Evolutionary conservation across 129 eudicot genomes (phyloP).

Genomic region (Centella asiatica): DNA sequence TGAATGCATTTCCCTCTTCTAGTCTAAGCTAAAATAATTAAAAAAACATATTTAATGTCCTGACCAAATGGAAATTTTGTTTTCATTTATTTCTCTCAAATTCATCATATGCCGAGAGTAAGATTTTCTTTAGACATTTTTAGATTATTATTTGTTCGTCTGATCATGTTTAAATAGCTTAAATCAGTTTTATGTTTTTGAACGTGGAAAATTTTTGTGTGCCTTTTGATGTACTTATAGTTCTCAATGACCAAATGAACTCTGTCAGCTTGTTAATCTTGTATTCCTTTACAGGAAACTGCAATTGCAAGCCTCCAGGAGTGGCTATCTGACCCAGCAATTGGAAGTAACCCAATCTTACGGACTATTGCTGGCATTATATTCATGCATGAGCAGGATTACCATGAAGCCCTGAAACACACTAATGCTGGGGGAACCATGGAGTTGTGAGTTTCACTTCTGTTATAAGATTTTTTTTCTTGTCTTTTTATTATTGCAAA

Average conservation of each 20-base stretch:
- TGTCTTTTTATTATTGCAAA: background rate
- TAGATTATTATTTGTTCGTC: background rate
- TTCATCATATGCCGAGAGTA: background rate
- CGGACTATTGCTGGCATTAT: conserved; percentile 85
- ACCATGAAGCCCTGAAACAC: conserved; percentile 75
- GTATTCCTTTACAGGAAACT: conserved; percentile 41
- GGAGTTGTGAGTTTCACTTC: conserved; percentile 70
- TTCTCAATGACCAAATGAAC: background rate
- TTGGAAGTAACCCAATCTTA: conserved; percentile 75
- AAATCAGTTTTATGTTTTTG: background rate
- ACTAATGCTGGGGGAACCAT: conserved; percentile 82
- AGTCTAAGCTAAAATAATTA: background rate
- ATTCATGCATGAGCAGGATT: conserved; percentile 86
- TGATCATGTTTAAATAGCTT: background rate
- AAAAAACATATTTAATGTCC: too few relatives aligned
- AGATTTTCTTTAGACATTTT: too few relatives aligned
- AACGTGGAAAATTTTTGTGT: background rate
- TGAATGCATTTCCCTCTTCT: background rate
- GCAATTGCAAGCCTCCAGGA: conserved; percentile 61
- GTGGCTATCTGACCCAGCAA: conserved; percentile 77
- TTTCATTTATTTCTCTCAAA: background rate
- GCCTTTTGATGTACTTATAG: background rate
- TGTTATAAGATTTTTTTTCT: background rate
- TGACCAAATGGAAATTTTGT: background rate
- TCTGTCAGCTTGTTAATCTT: background rate